Conservation (phyloP, 345 rosid species). For the Lepidium africanum region DNA sequence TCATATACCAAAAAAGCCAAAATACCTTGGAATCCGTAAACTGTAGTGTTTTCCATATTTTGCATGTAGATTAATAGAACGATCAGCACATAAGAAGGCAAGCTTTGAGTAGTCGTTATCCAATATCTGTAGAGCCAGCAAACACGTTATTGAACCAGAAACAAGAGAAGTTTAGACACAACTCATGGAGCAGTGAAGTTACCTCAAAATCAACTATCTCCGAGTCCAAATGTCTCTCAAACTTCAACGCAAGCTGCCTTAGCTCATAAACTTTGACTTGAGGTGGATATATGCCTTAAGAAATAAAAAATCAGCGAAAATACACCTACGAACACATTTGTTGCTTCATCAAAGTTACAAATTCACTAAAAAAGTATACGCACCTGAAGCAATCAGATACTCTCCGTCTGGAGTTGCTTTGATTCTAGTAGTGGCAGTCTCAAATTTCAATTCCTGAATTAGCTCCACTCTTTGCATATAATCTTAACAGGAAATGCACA, state of each 20-base stretch:
- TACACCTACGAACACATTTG: not conserved
- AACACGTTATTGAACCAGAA: not conserved
- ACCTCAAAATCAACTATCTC: slow-evolving; percentile 95
- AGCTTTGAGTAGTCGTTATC: slow-evolving; percentile 86
- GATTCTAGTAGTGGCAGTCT: slow-evolving; percentile 74
- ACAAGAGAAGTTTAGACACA: slow-evolving; percentile 27
- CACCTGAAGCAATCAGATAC: slow-evolving; percentile 79
- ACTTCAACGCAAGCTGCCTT: slow-evolving; percentile 67
- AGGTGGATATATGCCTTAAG: slow-evolving; percentile 80
- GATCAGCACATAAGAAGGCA: slow-evolving; percentile 88
- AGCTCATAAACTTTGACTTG: slow-evolving; percentile 87
- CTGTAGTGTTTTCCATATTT: slow-evolving; percentile 82
- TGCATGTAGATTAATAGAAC: slow-evolving; percentile 79
- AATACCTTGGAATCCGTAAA: slow-evolving; percentile 81
- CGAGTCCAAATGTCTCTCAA: slow-evolving; percentile 78
- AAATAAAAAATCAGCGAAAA: slow-evolving; percentile 7
- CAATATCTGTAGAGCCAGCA: slow-evolving; percentile 43
- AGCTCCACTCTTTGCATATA: slow-evolving; percentile 38
- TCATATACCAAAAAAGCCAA: not conserved
- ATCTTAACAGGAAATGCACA: slow-evolving; percentile 14
- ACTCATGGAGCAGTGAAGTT: not conserved
- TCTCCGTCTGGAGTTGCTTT: slow-evolving; percentile 82
- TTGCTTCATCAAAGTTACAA: not conserved
- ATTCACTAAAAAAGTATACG: not conserved
- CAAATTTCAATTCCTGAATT: slow-evolving; percentile 77